A percentile compares a stretch with the other conserved stretches of the same genome.
phyloP scores from a whole-genome alignment of 495 filamentous ascomycete genomes.

The Extremus antarcticus region DNA sequence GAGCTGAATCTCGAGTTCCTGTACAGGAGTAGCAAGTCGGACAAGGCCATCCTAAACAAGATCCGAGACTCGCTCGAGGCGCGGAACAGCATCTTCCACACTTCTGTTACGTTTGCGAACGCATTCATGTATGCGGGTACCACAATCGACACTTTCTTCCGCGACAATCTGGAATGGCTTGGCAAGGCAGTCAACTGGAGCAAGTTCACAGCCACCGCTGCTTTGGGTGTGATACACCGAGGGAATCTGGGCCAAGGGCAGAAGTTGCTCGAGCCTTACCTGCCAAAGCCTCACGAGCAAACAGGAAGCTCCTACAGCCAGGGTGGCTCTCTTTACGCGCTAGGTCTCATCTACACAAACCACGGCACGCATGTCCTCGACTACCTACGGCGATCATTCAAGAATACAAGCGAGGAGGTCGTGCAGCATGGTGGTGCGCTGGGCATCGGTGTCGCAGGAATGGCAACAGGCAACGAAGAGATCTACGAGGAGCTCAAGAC shows the following conservation, averaged over 20 bases:
- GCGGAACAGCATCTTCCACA: constrained; percentile 97
- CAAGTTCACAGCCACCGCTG: constrained; percentile 96
- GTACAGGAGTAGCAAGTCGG: constrained; percentile 83
- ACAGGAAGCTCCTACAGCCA: constrained; percentile 82
- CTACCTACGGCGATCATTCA: constrained; percentile 79
- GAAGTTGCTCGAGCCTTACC: constrained; percentile 88
- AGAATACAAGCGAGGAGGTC: constrained; percentile 78
- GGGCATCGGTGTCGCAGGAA: constrained; percentile 90
- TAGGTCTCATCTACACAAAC: constrained; percentile 95
- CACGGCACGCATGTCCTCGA: constrained; percentile 88
- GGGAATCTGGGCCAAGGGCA: constrained; percentile 88
- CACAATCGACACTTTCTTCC: constrained; percentile 92
- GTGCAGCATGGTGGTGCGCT: constrained; percentile 94
- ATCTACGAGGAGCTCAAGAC: constrained; percentile 86
- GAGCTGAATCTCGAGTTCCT: constrained; percentile 93
- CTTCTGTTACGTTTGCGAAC: constrained; percentile 90
- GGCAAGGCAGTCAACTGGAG: constrained; percentile 99
- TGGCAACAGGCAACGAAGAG: constrained; percentile 83
- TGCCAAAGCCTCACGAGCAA: constrained; percentile 57
- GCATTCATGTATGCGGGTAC: constrained; percentile 99
- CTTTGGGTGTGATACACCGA: constrained; percentile 89
- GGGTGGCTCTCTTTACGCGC: constrained; percentile 88
- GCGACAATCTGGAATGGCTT: constrained; percentile 95
- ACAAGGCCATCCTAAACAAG: constrained; percentile 85
- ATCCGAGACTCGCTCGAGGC: constrained; percentile 89